A percentile compares a stretch with the other conserved stretches of the same genome.
phyloP scores from a whole-genome alignment of 1,139 yeast genomes.

The Kurtzmaniella natalensis region DNA sequence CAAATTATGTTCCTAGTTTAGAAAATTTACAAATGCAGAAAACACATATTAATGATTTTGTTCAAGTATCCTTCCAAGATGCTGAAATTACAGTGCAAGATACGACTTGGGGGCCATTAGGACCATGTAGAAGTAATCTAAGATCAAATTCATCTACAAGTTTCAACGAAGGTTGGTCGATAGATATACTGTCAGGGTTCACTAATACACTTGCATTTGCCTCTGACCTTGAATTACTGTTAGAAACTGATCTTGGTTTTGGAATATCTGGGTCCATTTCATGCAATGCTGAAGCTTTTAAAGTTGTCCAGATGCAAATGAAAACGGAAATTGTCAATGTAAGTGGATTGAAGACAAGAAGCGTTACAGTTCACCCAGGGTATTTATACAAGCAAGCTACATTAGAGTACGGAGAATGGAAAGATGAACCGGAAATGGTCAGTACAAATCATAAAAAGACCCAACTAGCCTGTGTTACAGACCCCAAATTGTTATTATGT shows the following conservation, averaged over 20 bases:
- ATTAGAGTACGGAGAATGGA: conserved; percentile 17
- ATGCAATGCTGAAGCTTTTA: conserved; percentile 19
- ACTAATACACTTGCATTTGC: conserved; percentile 14
- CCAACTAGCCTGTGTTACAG: conserved; percentile 25
- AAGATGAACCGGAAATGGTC: conserved; percentile 11
- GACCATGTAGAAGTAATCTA: conserved; percentile 10
- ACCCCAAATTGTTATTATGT: conserved; percentile 14
- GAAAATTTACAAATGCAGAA: conserved; percentile 4
- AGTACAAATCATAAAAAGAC: conserved; percentile 13
- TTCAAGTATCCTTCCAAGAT: conserved; percentile 16
- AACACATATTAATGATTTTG: conserved; percentile 4
- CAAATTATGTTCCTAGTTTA: conserved; percentile 7
- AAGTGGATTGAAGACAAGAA: conserved; percentile 14
- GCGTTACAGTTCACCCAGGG: conserved; percentile 10
- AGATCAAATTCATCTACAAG: conserved; percentile 11
- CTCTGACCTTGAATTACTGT: conserved; percentile 2
- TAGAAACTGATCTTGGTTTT: neutral
- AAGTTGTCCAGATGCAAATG: conserved; percentile 20
- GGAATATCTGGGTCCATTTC: conserved; percentile 17
- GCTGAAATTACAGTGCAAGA: conserved; percentile 7
- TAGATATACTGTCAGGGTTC: conserved; percentile 14
- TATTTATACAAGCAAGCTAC: conserved; percentile 3
- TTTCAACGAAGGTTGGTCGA: conserved; percentile 21
- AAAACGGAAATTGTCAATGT: conserved; percentile 13
- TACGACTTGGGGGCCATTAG: conserved; percentile 11